These are phyloP conservation scores for Syzygium syzygioides DNA, from an alignment of 441 rosid species.

Conservation along the genomic window DNA sequence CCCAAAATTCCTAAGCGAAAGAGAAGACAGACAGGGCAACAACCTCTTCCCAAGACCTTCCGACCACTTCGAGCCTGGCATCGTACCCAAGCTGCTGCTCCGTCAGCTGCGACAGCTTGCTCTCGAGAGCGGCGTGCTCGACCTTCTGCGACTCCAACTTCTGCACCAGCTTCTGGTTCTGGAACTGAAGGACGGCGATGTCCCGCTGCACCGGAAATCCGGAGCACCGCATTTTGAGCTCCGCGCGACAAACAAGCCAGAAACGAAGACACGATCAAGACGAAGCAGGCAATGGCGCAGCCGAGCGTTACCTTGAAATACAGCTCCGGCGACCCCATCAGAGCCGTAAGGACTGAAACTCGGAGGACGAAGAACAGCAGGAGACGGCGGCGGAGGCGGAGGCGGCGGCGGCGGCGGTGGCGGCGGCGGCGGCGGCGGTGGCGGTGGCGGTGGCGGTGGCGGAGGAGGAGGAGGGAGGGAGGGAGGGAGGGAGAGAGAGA, in stretches of 20 bases:
- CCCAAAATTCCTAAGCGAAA: background rate
- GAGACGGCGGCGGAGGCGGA: background rate
- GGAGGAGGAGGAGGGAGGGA: background rate
- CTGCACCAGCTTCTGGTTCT: constrained; percentile 83
- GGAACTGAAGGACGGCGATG: constrained; percentile 75
- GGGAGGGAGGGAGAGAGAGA: background rate
- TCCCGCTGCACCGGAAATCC: constrained; percentile 49
- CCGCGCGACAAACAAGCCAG: background rate
- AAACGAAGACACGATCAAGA: background rate
- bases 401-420: background rate
- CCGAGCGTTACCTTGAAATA: background rate
- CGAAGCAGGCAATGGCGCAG: background rate
- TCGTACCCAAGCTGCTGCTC: constrained; percentile 57
- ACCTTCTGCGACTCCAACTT: constrained; percentile 83
- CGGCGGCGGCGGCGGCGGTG: background rate
- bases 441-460: accelerated
- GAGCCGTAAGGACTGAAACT: background rate
- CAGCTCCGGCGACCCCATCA: background rate
- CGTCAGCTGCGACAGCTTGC: constrained; percentile 42
- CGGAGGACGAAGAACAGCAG: background rate
- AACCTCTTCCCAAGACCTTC: constrained; percentile 69
- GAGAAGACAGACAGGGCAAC: background rate
- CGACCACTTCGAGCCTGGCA: constrained; percentile 53
- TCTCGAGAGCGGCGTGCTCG: constrained; percentile 61
- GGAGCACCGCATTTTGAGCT: background rate